Conservation (phyloP, 148 eudicot genomes). For the Cornus suecica region DNA sequence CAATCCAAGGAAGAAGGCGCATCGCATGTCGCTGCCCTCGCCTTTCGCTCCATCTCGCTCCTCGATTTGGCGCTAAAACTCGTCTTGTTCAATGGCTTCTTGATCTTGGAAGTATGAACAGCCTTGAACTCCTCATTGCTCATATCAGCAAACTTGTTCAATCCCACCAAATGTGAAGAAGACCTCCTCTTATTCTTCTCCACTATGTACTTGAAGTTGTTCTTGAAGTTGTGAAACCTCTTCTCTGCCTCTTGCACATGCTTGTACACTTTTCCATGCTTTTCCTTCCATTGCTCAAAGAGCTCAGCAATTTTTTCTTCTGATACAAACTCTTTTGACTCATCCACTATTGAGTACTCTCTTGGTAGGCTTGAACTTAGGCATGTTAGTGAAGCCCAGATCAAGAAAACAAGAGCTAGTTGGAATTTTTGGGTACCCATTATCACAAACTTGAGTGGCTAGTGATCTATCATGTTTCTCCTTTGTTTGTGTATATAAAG, state of each 20-base stretch:
- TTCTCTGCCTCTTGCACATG: slow-evolving; percentile 30
- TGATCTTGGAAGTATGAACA: slow-evolving; percentile 27
- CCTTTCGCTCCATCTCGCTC: slow-evolving; percentile 12
- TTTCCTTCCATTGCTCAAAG: slow-evolving; percentile 53
- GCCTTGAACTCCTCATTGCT: slow-evolving; percentile 60
- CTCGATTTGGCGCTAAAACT: neutral
- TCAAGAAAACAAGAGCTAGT: slow-evolving; percentile 20
- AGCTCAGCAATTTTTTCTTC: slow-evolving; percentile 35
- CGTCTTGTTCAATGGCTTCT: slow-evolving; percentile 20
- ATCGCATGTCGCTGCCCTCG: slow-evolving; percentile 21
- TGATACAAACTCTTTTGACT: slow-evolving; percentile 23
- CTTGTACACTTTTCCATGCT: slow-evolving; percentile 33
- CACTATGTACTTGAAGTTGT: slow-evolving; percentile 40
- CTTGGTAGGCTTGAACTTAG: slow-evolving; percentile 20
- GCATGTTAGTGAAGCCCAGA: slow-evolving; percentile 26
- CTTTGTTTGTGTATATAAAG: slow-evolving; percentile 19
- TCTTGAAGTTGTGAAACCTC: slow-evolving; percentile 43
- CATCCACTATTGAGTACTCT: slow-evolving; percentile 40
- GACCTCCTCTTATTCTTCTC: slow-evolving; percentile 32
- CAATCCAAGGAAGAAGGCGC: slow-evolving; percentile 60
- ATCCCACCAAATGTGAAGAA: slow-evolving; percentile 32
- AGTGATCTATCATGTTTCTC: slow-evolving; percentile 14
- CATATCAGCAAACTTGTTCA: slow-evolving; percentile 71
- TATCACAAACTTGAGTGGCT: slow-evolving; percentile 6
- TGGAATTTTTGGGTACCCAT: slow-evolving; percentile 25